Percentiles rank a stretch among this genome's conserved stretches.
Evolutionary conservation across 345 rosid genomes (phyloP).

Genomic region (Schrenkiella parvula): DNA sequence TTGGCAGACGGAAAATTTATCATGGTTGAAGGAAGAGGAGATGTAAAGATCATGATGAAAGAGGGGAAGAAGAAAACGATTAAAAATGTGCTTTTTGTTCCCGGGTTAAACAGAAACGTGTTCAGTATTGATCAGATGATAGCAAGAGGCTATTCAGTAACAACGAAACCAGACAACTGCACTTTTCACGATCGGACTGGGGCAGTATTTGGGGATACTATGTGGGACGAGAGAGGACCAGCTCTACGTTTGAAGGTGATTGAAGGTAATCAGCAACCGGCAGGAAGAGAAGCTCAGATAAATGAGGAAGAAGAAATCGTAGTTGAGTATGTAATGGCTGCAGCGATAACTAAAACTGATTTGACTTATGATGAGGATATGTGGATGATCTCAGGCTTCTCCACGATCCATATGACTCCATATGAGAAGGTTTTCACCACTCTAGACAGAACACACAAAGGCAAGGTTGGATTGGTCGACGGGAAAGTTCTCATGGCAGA

Average conservation of each 20-base stretch:
- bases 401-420: not conserved
- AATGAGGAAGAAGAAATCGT: not conserved
- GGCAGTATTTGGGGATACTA: not conserved
- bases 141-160: not conserved
- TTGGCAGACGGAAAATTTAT: not conserved
- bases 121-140: not conserved
- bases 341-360: not conserved
- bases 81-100: slow-evolving; percentile 2
- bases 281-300: too few relatives aligned
- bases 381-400: not conserved
- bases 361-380: not conserved
- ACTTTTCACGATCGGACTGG: not conserved
- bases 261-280: not conserved
- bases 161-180: not conserved
- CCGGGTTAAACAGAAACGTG: not conserved
- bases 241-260: slow-evolving; percentile 11
- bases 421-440: not conserved
- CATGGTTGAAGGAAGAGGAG: not conserved
- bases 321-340: not conserved
- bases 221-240: not conserved
- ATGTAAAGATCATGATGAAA: not conserved
- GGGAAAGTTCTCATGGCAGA: not conserved
- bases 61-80: slow-evolving; percentile 12
- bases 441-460: not conserved
- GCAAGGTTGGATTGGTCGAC: not conserved